Evolutionary conservation across 176 grass and related monocot species (phyloP).

Genomic region (Triticum turgidum): DNA sequence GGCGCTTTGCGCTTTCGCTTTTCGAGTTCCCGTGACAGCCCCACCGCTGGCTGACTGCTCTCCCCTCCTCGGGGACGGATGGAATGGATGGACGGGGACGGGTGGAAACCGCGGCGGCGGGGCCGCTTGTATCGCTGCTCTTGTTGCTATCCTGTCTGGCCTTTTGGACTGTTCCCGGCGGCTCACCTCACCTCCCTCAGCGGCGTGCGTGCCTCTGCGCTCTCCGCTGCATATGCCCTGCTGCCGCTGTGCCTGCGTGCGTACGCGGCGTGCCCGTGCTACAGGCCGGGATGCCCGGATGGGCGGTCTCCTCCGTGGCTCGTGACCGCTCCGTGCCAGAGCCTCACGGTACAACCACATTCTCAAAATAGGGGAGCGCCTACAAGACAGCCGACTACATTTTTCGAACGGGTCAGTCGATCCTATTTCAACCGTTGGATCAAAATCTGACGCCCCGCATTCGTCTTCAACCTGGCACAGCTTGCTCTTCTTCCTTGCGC

Average conservation of each 20-base stretch:
- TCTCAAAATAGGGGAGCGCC: too few relatives aligned
- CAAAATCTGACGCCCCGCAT: too few relatives aligned
- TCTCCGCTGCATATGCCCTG: background rate
- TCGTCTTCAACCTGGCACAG: too few relatives aligned
- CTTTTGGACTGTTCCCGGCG: background rate
- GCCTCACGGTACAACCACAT: too few relatives aligned
- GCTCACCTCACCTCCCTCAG: background rate
- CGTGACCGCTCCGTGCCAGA: too few relatives aligned
- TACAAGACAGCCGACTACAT: too few relatives aligned
- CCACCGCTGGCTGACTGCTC: background rate
- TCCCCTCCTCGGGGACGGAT: background rate
- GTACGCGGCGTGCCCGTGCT: background rate
- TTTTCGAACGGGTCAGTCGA: too few relatives aligned
- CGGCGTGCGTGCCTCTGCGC: background rate
- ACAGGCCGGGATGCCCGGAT: background rate
- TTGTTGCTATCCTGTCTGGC: constrained; percentile 26
- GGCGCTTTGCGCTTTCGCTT: constrained; percentile 52
- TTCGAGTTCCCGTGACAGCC: constrained; percentile 38
- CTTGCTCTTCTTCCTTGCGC: too few relatives aligned
- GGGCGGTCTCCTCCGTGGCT: too few relatives aligned
- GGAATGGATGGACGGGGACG: background rate
- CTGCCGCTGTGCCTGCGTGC: background rate
- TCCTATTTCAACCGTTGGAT: too few relatives aligned
- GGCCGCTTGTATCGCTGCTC: background rate
- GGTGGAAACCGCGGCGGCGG: background rate